Evolutionary conservation across 495 filamentous ascomycete species (phyloP).

Genomic region (Penicillium waksmanii): DNA sequence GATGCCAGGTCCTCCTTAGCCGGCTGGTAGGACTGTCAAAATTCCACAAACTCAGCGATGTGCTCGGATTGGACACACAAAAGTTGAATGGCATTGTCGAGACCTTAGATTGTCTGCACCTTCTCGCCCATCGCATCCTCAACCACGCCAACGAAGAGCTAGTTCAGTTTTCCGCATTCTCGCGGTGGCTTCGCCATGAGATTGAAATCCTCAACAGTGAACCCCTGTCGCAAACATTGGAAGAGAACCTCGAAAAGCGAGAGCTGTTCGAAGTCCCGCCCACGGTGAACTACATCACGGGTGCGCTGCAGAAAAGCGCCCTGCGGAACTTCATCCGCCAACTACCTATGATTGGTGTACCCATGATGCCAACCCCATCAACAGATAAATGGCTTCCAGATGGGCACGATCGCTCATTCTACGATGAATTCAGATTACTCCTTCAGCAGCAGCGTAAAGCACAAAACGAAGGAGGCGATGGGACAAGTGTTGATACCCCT

Average conservation of each 20-base stretch:
- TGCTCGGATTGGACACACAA: conserved; percentile 64
- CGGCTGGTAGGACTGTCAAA: conserved; percentile 83
- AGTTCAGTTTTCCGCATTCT: conserved; percentile 76
- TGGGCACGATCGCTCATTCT: conserved; percentile 49
- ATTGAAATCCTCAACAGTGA: conserved; percentile 65
- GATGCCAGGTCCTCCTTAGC: conserved; percentile 79
- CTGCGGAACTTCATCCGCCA: conserved; percentile 51
- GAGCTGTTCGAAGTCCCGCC: conserved; percentile 50
- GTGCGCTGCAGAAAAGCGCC: conserved; percentile 51
- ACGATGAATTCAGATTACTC: conserved; percentile 48
- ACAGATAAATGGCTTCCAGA: conserved; percentile 45
- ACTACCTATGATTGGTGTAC: conserved; percentile 43
- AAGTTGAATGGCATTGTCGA: conserved; percentile 65
- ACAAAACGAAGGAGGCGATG: conserved; percentile 26
- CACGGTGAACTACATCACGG: conserved; percentile 56
- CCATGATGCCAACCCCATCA: conserved; percentile 25
- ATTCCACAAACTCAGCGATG: conserved; percentile 70
- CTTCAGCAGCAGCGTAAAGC: conserved; percentile 37
- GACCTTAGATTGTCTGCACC: conserved; percentile 70
- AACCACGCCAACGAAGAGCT: conserved; percentile 75
- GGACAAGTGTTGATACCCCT: conserved; percentile 42
- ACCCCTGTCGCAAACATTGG: conserved; percentile 46
- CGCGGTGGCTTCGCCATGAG: conserved; percentile 81
- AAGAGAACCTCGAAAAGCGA: conserved; percentile 52
- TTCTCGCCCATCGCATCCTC: conserved; percentile 76